Evolutionary conservation across 2,329 filamentous ascomycete genomes (phyloP).

Genomic region (Nigrograna mackinnonii): DNA sequence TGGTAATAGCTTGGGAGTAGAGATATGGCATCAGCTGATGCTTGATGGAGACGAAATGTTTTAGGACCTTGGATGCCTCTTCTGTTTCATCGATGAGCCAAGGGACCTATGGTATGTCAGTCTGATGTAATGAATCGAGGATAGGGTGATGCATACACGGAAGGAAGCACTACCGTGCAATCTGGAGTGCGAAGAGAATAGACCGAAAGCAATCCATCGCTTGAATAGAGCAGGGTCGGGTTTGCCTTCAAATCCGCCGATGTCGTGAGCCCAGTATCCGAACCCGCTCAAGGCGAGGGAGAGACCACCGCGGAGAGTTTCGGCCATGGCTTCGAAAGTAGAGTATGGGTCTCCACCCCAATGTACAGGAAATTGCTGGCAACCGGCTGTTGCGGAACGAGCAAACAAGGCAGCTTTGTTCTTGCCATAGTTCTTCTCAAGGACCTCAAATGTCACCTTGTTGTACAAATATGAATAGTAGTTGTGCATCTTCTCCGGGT

Average conservation of each 20-base stretch:
- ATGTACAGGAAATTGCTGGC: conserved; percentile 13
- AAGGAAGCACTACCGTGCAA: conserved; percentile 11
- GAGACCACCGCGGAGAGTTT: conserved; percentile 13
- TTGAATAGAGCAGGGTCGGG: conserved; percentile 17
- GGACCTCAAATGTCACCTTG: conserved; percentile 13
- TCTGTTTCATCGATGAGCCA: conserved; percentile 15
- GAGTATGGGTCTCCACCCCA: conserved; percentile 16
- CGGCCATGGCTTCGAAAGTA: conserved; percentile 14
- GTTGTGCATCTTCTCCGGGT: conserved; percentile 15
- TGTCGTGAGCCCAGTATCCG: conserved; percentile 16
- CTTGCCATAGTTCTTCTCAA: conserved; percentile 12
- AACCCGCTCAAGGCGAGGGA: conserved; percentile 14
- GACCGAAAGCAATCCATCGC: conserved; percentile 15
- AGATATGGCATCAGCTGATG: conserved; percentile 37
- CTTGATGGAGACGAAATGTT: conserved; percentile 33
- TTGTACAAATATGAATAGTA: conserved; percentile 17
- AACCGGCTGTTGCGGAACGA: conserved; percentile 13
- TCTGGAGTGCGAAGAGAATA: conserved; percentile 13
- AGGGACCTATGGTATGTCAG: conserved; percentile 2
- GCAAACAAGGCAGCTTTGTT: conserved; percentile 14
- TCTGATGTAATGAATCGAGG: too few species aligned
- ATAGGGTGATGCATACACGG: conserved; percentile 5
- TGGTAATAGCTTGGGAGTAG: conserved; percentile 30
- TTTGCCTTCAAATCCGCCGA: conserved; percentile 17
- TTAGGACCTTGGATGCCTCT: conserved; percentile 10